These are phyloP conservation scores for Psilocybe cyanescens DNA, from an alignment of 768 basidiomycete genomes.

Conservation along the genomic window DNA sequence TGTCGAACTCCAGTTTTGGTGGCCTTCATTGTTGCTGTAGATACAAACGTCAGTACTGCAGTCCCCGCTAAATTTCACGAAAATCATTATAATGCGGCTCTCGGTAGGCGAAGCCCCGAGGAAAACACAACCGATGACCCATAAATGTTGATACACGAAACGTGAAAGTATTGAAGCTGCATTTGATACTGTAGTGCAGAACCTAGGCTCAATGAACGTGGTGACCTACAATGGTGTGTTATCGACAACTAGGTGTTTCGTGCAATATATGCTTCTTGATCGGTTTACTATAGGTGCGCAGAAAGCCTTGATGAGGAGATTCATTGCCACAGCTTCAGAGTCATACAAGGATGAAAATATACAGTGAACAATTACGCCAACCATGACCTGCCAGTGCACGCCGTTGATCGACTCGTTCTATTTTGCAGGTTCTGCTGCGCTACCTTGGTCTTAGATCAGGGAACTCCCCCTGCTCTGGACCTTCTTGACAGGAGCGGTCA, in stretches of 20 bases:
- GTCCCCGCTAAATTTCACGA: conserved; percentile 26
- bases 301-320: conserved; percentile 24
- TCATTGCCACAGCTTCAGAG: conserved; percentile 23
- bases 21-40: conserved; percentile 35
- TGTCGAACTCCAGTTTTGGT: conserved; percentile 17
- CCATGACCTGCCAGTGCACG: too few species aligned
- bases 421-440: conserved; percentile 32
- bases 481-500: conserved; percentile 27
- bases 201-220: conserved; percentile 45
- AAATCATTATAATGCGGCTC: conserved; percentile 32
- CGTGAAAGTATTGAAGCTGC: conserved; percentile 34
- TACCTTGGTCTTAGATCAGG: conserved; percentile 26
- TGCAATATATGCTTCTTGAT: conserved; percentile 4
- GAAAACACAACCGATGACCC: conserved; percentile 10
- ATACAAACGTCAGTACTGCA: conserved; percentile 27
- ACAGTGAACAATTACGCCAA: conserved; percentile 15
- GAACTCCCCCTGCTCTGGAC: conserved; percentile 15
- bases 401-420: background rate
- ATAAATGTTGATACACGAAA: conserved; percentile 37
- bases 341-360: conserved; percentile 24
- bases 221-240: conserved; percentile 48
- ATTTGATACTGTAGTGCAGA: conserved; percentile 37
- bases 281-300: conserved; percentile 25
- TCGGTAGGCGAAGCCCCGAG: conserved; percentile 30
- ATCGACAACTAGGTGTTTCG: conserved; percentile 1